Base-by-base conservation (phyloP, 805 yeast genomes). In the Candida broadrunensis region DNA sequence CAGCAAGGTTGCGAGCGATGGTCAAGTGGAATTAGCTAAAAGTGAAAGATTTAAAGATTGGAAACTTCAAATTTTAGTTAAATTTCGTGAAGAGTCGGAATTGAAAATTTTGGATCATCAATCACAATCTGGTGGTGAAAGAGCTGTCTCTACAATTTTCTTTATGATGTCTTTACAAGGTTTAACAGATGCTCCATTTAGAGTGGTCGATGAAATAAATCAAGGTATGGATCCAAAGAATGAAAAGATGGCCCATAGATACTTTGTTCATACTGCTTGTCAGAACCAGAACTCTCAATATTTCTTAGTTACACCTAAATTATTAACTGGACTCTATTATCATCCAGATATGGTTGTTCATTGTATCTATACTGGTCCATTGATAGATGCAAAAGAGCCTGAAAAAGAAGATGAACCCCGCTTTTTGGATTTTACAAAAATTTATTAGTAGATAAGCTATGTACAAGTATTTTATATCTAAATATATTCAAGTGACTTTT, bases 181-280 rank as follows among this genome's bases (percentile, higher is more conserved):
- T 9, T 72, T 85, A 42, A 83, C 97, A 0, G 75, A 77, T 21
- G 88, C 97, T 0, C 98, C 99, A 8, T 88, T 93, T 55, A 72
- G 98, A 56, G 90, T 91, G 2, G 97, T 93, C 6, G 99, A 93
- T 64, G 99, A 93, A 69, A 95, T 93, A 47, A 93, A 93, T 59
- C 99, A 93, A 66, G 99, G 99, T 50, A 90, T 93, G 98, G 99
- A 93, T 65, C 85, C 95, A 11, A 78, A 78, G 45, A 93, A 93
- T 56, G 99, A 93, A 61, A 78, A 90, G 46, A 73, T 79, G 65
- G 90, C 93, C 2, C 97, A 91, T 58, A 77, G 78, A 46, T 78
- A 87, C 46, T 81, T 93, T 74, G 96, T 91, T 1, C 81, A 85
- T 41, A 81, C 85, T 35, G 91, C 97, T 0, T 87, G 96, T 56